Conservation (phyloP, 1,284 basidiomycete genomes). For the Malassezia yamatoensis region DNA sequence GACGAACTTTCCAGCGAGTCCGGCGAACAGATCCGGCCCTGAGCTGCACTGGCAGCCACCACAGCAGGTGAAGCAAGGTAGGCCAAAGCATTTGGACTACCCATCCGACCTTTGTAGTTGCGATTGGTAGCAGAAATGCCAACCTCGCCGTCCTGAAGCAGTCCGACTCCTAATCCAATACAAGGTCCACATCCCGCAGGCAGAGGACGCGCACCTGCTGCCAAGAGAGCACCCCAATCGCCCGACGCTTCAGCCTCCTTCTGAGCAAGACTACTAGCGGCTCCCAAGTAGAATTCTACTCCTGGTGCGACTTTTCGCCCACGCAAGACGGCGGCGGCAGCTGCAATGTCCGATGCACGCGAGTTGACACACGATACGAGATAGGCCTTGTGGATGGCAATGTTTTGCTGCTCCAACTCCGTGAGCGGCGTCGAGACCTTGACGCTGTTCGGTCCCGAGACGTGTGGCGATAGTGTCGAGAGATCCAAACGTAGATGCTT, state of each 20-base stretch:
- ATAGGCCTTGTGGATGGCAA: conserved; percentile 92
- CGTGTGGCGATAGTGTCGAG: conserved; percentile 82
- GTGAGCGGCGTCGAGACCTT: conserved; percentile 87
- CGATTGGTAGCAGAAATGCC: conserved; percentile 97
- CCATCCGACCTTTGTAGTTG: conserved; percentile 99
- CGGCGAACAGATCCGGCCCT: conserved; percentile 81
- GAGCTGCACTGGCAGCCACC: conserved; percentile 85
- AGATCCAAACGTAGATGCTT: conserved; percentile 86
- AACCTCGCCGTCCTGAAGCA: conserved; percentile 84
- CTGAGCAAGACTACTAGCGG: conserved; percentile 83
- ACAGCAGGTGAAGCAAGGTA: conserved; percentile 94
- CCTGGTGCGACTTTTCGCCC: conserved; percentile 71
- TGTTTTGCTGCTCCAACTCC: conserved; percentile 61
- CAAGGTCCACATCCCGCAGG: conserved; percentile 96
- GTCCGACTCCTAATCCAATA: conserved; percentile 84
- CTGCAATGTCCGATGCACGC: conserved; percentile 83
- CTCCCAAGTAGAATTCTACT: conserved; percentile 95
- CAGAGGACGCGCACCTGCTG: conserved; percentile 78
- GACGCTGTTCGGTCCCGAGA: conserved; percentile 94
- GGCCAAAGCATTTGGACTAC: conserved; percentile 81
- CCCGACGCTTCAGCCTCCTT: conserved; percentile 73
- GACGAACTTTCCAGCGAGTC: conserved; percentile 57
- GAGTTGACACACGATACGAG: conserved; percentile 98
- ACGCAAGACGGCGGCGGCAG: conserved; percentile 76
- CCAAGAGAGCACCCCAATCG: conserved; percentile 76